Percentiles rank a stretch among this genome's conserved stretches.
Conservation (phyloP, 106 monocot species). For the Chionographis japonica region DNA sequence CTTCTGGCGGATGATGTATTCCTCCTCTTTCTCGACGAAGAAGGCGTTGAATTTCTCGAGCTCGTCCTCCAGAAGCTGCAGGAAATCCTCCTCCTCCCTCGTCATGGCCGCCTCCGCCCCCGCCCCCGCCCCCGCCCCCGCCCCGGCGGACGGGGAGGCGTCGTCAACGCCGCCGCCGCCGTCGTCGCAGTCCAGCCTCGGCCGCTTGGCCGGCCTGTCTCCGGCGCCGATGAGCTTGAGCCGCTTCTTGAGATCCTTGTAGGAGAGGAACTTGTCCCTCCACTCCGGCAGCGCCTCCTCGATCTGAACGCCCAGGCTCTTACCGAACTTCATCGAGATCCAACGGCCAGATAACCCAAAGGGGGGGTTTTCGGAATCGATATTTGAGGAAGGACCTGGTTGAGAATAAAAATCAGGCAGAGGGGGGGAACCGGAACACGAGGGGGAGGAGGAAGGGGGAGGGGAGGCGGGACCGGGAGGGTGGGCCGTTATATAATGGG, state of each 20-base stretch:
- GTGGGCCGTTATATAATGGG: too few species aligned
- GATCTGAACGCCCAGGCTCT: conserved; percentile 80
- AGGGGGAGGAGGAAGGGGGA: neutral
- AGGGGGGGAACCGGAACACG: too few species aligned
- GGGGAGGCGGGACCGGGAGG: too few species aligned
- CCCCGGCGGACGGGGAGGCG: too few species aligned
- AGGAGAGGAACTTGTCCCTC: conserved; percentile 87
- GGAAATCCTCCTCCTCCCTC: conserved; percentile 64
- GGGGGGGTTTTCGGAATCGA: too few species aligned
- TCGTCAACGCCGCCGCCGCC: neutral
- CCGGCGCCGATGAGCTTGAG: conserved; percentile 47
- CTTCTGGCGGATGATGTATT: conserved; percentile 91
- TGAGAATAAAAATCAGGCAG: neutral
- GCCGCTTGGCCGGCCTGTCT: conserved; percentile 21
- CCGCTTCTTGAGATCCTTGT: conserved; percentile 86
- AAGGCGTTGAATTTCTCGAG: conserved; percentile 88
- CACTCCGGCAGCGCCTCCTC: conserved; percentile 95
- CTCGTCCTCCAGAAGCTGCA: conserved; percentile 67
- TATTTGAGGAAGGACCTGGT: too few species aligned
- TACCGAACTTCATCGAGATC: conserved; percentile 99
- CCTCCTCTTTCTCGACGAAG: conserved; percentile 92
- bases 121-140: too few species aligned
- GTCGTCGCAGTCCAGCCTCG: conserved; percentile 10
- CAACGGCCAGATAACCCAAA: too few species aligned
- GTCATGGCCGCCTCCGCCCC: conserved; percentile 17